Conservation (phyloP, 2,329 filamentous ascomycete genomes). For the Neofusicoccum sp. region DNA sequence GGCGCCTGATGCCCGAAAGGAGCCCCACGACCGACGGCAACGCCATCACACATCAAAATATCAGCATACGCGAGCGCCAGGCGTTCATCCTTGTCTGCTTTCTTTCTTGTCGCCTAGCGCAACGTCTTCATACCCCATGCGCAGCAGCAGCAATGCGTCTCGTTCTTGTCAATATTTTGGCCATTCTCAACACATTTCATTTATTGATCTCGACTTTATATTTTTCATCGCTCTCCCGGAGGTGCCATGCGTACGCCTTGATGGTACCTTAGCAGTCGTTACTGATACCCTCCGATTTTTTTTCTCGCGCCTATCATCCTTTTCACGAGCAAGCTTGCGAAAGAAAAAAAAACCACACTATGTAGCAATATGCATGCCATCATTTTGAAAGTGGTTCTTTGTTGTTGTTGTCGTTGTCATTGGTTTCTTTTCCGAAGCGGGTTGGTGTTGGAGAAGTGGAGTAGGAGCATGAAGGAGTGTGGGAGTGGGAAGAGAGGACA, state of each 20-base stretch:
- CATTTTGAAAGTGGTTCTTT: not conserved
- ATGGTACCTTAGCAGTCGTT: constrained; percentile 17
- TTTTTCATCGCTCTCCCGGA: constrained; percentile 11
- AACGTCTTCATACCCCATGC: constrained; percentile 1
- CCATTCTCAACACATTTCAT: not conserved
- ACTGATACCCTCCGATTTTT: constrained; percentile 17
- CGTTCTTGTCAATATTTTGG: constrained; percentile 11
- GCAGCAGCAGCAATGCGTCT: not conserved
- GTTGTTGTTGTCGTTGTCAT: constrained; percentile 5
- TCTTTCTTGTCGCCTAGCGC: constrained; percentile 2
- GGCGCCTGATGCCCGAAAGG: not conserved
- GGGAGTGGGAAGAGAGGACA: not conserved
- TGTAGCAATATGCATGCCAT: constrained; percentile 8
- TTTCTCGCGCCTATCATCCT: not conserved
- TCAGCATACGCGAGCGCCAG: constrained; percentile 1
- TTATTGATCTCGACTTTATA: not conserved
- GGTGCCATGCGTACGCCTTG: constrained; percentile 6
- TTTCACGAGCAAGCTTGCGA: constrained; percentile 7
- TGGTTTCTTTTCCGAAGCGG: not conserved
- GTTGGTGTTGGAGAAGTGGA: not conserved
- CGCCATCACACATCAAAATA: not conserved
- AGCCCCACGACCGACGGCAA: not conserved
- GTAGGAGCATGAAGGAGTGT: not conserved
- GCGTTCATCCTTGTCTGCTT: constrained; percentile 2
- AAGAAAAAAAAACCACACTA: not conserved